Conservation (phyloP, 2,329 filamentous ascomycete genomes). For the Corinectria fuckeliana region DNA sequence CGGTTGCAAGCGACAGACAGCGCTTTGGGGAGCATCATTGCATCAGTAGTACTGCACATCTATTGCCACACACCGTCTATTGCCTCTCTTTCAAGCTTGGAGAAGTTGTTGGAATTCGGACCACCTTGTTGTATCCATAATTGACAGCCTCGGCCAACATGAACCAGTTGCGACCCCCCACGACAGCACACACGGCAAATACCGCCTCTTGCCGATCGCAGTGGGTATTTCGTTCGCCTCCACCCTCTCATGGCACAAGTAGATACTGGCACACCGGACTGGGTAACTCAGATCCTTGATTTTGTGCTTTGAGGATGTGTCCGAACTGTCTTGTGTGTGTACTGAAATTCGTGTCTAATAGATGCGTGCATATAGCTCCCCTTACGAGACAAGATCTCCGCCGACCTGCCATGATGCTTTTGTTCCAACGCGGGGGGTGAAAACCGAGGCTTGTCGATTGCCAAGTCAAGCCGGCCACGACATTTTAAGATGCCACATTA, state of each 20-base stretch:
- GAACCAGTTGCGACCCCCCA: background rate
- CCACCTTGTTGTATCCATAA: background rate
- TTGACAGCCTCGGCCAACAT: background rate
- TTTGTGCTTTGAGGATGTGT: too few species aligned
- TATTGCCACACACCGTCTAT: background rate
- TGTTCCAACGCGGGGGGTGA: background rate
- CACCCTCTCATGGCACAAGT: too few species aligned
- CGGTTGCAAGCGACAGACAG: background rate
- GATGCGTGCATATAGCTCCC: background rate
- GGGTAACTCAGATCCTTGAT: background rate
- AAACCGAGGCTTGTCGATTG: background rate
- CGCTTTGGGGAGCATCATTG: background rate
- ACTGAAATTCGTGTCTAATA: background rate
- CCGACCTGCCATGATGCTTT: background rate
- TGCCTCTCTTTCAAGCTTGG: background rate
- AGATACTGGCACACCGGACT: too few species aligned
- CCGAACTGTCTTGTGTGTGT: background rate
- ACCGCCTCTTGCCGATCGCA: conserved; percentile 1
- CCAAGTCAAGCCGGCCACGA: background rate
- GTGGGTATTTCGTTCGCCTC: background rate
- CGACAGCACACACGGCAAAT: background rate
- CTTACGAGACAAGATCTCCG: background rate
- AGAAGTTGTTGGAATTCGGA: background rate
- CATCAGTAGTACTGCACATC: too few species aligned
- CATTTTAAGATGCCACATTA: background rate